Evolutionary conservation across 208 protist genomes (phyloP).

Genomic region (Phytomonas sp.): DNA sequence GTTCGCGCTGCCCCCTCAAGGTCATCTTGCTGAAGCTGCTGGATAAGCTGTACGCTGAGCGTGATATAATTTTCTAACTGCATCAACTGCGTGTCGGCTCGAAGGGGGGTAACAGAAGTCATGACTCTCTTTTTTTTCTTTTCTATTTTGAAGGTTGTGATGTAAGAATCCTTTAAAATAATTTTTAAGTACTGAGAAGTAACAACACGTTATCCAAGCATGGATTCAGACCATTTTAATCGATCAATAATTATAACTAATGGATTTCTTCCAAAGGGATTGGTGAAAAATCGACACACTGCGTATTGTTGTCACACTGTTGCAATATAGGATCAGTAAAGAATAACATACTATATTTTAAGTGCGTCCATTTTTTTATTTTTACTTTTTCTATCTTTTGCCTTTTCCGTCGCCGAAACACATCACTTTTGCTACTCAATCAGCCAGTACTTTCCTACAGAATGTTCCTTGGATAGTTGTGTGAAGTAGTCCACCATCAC

Average conservation of each 20-base stretch:
- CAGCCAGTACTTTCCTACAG: constrained; percentile 36
- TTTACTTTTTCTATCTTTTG: neutral
- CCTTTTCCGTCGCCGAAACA: neutral
- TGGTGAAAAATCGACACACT: no score
- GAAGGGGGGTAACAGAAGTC: no score
- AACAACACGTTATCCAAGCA: no score
- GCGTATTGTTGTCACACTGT: no score
- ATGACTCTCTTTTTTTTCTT: no score
- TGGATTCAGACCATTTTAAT: no score
- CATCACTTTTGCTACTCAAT: neutral
- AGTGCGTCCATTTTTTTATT: neutral
- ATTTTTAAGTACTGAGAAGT: no score
- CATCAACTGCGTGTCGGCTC: no score
- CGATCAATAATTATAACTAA: no score
- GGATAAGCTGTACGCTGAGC: constrained; percentile 13
- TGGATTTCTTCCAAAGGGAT: no score
- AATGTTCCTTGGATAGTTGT: constrained; percentile 21
- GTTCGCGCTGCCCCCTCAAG: constrained; percentile 9
- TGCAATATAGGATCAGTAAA: neutral
- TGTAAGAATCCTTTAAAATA: no score
- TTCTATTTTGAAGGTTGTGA: no score
- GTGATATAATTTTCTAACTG: constrained; percentile 11
- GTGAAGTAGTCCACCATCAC: constrained; percentile 21
- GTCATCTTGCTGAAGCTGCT: constrained; percentile 13
- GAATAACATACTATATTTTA: neutral